Conservation (phyloP, 2,329 filamentous ascomycete species). For the Cladophialophora exuberans region DNA sequence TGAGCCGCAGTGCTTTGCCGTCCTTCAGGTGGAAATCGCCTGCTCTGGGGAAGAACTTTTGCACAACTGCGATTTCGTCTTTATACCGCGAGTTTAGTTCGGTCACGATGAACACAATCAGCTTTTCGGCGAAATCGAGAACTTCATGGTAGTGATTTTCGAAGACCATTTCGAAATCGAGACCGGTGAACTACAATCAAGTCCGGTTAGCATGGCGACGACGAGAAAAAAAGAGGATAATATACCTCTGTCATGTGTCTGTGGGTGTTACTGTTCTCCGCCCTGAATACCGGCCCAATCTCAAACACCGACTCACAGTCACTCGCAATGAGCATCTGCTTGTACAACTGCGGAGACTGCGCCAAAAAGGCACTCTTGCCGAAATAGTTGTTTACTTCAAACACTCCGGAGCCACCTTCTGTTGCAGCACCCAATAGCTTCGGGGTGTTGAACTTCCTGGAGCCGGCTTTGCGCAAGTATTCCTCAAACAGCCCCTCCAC, state of each 20-base stretch:
- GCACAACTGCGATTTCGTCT: constrained; percentile 49
- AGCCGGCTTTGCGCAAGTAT: constrained; percentile 74
- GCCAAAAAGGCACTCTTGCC: constrained; percentile 73
- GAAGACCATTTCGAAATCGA: constrained; percentile 58
- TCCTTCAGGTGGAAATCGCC: constrained; percentile 55
- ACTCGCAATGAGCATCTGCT: constrained; percentile 69
- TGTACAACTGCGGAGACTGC: constrained; percentile 68
- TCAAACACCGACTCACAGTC: constrained; percentile 67
- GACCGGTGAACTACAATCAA: constrained; percentile 49
- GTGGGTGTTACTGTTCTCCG: constrained; percentile 70
- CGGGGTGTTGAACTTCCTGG: constrained; percentile 85
- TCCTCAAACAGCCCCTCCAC: constrained; percentile 73
- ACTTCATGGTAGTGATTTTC: constrained; percentile 56
- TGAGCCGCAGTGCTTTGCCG: constrained; percentile 52
- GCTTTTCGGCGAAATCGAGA: constrained; percentile 52
- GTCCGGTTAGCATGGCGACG: constrained; percentile 28
- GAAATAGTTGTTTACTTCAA: constrained; percentile 81
- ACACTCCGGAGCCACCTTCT: constrained; percentile 91
- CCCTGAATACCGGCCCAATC: constrained; percentile 68
- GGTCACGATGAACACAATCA: constrained; percentile 53
- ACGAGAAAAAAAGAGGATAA: not conserved
- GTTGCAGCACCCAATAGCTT: constrained; percentile 88
- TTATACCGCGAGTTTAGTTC: constrained; percentile 50
- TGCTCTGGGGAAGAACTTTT: constrained; percentile 54
- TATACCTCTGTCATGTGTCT: constrained; percentile 65